phyloP scores from a whole-genome alignment of 2,329 filamentous ascomycete genomes.

The Dactylellina cionopaga region DNA sequence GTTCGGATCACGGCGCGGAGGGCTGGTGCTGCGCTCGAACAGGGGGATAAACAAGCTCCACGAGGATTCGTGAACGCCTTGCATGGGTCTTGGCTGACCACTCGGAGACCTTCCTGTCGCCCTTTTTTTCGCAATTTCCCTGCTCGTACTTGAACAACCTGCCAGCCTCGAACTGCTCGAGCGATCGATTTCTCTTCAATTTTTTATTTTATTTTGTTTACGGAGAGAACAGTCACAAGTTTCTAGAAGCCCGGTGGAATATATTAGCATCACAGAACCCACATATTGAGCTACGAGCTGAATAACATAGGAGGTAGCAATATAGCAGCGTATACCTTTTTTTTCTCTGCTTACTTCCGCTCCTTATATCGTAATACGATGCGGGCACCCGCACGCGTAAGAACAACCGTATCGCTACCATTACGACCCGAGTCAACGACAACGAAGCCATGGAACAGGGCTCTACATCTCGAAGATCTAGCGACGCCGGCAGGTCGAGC shows the following conservation, averaged over 20 bases:
- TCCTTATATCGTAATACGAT: too few relatives aligned
- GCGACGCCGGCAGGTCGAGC: slow-evolving; percentile 21
- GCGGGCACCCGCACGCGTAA: too few relatives aligned
- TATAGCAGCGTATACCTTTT: too few relatives aligned
- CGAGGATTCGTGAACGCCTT: slow-evolving; percentile 4
- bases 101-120: slow-evolving; percentile 26
- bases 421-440: background rate
- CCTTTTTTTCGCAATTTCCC: slow-evolving; percentile 13
- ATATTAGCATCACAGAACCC: slow-evolving; percentile 1
- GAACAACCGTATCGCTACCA: background rate
- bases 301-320: too few relatives aligned
- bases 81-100: slow-evolving; percentile 37
- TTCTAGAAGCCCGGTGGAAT: slow-evolving; percentile 21
- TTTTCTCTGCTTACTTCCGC: too few relatives aligned
- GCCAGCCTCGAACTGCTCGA: background rate
- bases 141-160: slow-evolving; percentile 6
- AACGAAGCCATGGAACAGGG: slow-evolving; percentile 27
- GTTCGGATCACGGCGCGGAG: slow-evolving; percentile 22
- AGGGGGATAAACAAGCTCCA: background rate
- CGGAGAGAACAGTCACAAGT: slow-evolving; percentile 20
- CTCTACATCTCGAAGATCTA: slow-evolving; percentile 32
- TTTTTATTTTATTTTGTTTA: background rate
- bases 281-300: background rate
- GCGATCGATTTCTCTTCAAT: background rate
- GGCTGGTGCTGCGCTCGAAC: slow-evolving; percentile 1